phyloP scores from a whole-genome alignment of 2,329 filamentous ascomycete species.

The Daldinia sp. region DNA sequence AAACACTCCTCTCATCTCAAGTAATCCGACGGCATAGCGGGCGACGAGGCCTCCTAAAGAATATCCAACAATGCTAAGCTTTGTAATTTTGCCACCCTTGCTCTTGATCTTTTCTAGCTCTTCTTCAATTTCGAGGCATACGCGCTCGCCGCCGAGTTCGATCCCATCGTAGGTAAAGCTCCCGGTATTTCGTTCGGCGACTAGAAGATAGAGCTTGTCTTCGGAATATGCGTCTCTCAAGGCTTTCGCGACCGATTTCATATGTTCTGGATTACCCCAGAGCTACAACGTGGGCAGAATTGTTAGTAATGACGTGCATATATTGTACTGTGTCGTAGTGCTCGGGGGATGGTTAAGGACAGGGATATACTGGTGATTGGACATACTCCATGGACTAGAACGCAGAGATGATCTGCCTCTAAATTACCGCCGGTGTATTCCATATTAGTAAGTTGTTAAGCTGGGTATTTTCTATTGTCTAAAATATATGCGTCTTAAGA shows the following conservation, averaged over 20 bases:
- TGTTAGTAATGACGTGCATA: conserved; percentile 38
- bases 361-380: conserved; percentile 30
- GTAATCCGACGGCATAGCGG: conserved; percentile 84
- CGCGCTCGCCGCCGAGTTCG: conserved; percentile 71
- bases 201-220: conserved; percentile 73
- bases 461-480: neutral
- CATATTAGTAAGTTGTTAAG: no score
- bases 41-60: conserved; percentile 88
- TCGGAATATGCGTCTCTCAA: conserved; percentile 68
- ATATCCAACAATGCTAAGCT: conserved; percentile 88
- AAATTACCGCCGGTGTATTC: conserved; percentile 60
- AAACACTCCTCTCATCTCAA: conserved; percentile 82
- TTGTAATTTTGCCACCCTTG: conserved; percentile 75
- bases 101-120: conserved; percentile 64
- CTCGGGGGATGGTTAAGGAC: conserved; percentile 8
- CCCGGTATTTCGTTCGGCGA: conserved; percentile 76
- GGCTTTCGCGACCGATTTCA: conserved; percentile 71
- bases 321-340: neutral
- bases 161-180: conserved; percentile 77
- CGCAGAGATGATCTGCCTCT: conserved; percentile 74
- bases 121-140: conserved; percentile 73
- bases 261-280: conserved; percentile 82
- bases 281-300: conserved; percentile 68
- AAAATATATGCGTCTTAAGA: neutral
- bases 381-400: conserved; percentile 79